Evolutionary conservation across 441 rosid species (phyloP).

Genomic region (Flueggea neowawraea): DNA sequence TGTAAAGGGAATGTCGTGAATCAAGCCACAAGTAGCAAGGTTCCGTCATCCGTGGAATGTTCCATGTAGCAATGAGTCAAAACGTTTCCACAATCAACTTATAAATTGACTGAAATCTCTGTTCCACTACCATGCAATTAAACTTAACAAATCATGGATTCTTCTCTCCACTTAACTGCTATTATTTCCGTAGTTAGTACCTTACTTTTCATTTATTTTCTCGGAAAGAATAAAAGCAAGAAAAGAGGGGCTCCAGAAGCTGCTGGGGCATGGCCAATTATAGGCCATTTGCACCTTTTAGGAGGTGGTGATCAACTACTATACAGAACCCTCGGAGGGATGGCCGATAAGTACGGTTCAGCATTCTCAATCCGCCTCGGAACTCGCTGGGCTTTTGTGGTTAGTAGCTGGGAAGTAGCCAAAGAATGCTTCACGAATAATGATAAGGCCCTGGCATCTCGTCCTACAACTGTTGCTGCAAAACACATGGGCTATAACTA

Average conservation of each 20-base stretch:
- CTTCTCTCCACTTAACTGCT: too few species aligned
- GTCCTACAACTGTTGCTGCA: constrained; percentile 48
- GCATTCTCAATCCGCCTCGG: constrained; percentile 51
- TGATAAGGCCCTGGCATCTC: constrained; percentile 56
- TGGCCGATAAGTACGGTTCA: constrained; percentile 61
- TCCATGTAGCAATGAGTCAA: too few species aligned
- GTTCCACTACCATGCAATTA: too few species aligned
- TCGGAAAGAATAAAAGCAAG: background rate
- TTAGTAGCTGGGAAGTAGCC: constrained; percentile 45
- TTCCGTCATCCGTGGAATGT: too few species aligned
- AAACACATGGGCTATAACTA: constrained; percentile 60
- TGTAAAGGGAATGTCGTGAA: too few species aligned
- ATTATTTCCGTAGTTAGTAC: too few species aligned
- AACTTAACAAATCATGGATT: background rate
- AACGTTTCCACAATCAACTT: too few species aligned
- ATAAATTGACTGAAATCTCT: too few species aligned
- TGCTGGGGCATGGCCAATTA: constrained; percentile 57
- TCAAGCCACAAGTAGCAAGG: too few species aligned
- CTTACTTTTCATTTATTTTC: too few species aligned
- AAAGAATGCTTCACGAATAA: constrained; percentile 60
- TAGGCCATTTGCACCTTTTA: constrained; percentile 57
- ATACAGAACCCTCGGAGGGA: constrained; percentile 35
- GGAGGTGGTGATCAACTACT: constrained; percentile 41
- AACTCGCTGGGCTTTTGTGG: constrained; percentile 41
- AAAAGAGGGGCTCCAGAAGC: constrained; percentile 35